Evolutionary conservation across 148 eudicot genomes (phyloP).

Genomic region (Amaranthus palmeri): DNA sequence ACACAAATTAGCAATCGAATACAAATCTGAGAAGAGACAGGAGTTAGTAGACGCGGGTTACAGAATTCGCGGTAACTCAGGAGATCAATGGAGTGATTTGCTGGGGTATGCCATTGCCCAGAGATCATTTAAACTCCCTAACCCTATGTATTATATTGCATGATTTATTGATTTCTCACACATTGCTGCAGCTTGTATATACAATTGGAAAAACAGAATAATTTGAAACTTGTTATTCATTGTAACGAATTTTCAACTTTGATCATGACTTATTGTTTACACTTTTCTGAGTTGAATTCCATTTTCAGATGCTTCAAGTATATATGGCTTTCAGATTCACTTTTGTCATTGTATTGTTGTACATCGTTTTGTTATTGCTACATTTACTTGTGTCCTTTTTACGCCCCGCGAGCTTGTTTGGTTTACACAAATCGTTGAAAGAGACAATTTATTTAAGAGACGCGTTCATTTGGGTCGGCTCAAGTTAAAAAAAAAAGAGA

Average conservation of each 20-base stretch:
- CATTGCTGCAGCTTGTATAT: conserved; percentile 12
- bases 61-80: conserved; percentile 68
- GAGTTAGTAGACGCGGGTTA: conserved; percentile 61
- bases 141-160: conserved; percentile 73
- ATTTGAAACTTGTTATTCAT: not conserved
- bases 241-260: not conserved
- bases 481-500: no score
- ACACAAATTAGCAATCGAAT: conserved; percentile 49
- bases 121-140: conserved; percentile 82
- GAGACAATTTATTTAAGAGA: no score
- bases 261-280: not conserved
- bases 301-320: no score
- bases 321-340: no score
- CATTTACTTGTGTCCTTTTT: no score
- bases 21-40: conserved; percentile 74
- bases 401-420: no score
- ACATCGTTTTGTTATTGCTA: no score
- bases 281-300: no score
- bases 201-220: not conserved
- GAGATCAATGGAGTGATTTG: conserved; percentile 96
- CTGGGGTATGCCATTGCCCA: conserved; percentile 55
- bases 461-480: no score
- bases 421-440: no score
- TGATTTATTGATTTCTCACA: conserved; percentile 18
- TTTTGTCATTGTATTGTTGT: no score